Evolutionary conservation across 108 stramenopile species (phyloP), one percentile per base, ranked within the genome.

Genomic region (Cyclotella choctawhatcheeana): DNA sequence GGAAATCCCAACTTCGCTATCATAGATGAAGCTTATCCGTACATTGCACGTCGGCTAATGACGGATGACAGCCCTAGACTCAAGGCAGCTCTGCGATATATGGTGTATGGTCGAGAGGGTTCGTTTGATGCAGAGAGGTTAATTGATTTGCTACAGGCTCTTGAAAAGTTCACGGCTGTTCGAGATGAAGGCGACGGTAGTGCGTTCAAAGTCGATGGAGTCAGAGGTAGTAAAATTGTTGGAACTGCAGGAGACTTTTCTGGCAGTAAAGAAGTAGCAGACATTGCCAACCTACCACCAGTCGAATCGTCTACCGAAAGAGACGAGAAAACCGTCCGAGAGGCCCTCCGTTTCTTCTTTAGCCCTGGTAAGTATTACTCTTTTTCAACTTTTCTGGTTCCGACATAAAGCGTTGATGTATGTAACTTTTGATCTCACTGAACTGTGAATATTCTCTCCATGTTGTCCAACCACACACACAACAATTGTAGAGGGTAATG

Each of bases 11-110:
- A 94, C 21, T 97, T 97, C 54, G 96, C 96, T 8, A 93, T 93
- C 54, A 89, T 97, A 48, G 97, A 97, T 69, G 97, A 97, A 74
- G 97, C 96, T 27, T 97, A 93, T 63, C 97, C 96, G 1, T 97
- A 95, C 74, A 97, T 97, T 69, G 92, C 94, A 5, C 79, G 93
- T 33, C 82, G 95, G 45, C 81, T 97, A 0, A 89, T 97, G 85
- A 97, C 96, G 24, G 97, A 96, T 55, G 59, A 87, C 31, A 92
- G 87, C 43, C 94, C 96, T 5, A 79, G 95, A 29, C 75, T 96
- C 8, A 83, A 89, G 32, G 92, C 88, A 13, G 91, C 96, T 25
- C 52, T 97, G 34, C 79, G 93, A 17, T 97, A 97, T 81, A 96
- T 97, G 94, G 91, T 97, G 2, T 97, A 97, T 74, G 97, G 97